Evolutionary conservation across 2,329 filamentous ascomycete genomes (phyloP).

Genomic region (Waltergamsia citrina): DNA sequence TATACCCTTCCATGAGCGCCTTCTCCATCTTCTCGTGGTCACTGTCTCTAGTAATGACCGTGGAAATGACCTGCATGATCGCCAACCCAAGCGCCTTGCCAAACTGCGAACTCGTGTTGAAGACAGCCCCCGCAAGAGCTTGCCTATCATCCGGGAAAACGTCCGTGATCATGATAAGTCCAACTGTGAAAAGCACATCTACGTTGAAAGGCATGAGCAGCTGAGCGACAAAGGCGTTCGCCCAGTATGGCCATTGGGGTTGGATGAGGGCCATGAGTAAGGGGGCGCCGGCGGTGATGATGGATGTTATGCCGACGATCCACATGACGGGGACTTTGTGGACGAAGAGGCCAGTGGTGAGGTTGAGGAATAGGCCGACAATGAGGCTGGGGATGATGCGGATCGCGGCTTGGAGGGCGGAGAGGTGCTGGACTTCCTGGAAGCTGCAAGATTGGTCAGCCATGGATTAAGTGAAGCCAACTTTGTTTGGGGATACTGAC

Average conservation of each 20-base stretch:
- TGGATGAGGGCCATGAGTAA: slow-evolving; percentile 45
- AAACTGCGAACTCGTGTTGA: slow-evolving; percentile 48
- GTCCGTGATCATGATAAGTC: slow-evolving; percentile 41
- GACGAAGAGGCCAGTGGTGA: slow-evolving; percentile 34
- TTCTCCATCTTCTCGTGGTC: no score
- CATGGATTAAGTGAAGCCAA: no score
- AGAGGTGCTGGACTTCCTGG: slow-evolving; percentile 36
- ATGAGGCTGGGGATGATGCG: slow-evolving; percentile 34
- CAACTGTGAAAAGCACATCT: slow-evolving; percentile 46
- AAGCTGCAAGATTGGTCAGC: no score
- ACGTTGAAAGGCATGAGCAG: slow-evolving; percentile 28
- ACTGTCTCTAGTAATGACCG: slow-evolving; percentile 25
- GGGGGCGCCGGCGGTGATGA: slow-evolving; percentile 33
- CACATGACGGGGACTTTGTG: slow-evolving; percentile 28
- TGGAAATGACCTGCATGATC: slow-evolving; percentile 33
- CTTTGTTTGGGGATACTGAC: no score
- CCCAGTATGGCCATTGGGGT: slow-evolving; percentile 41
- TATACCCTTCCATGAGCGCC: slow-evolving; percentile 36
- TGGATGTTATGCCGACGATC: slow-evolving; percentile 27
- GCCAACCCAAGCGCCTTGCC: slow-evolving; percentile 40
- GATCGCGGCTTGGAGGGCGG: slow-evolving; percentile 33
- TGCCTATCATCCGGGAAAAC: slow-evolving; percentile 47
- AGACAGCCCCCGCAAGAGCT: slow-evolving; percentile 50
- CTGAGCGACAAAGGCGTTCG: slow-evolving; percentile 31
- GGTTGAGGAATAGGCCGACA: slow-evolving; percentile 30